Percentiles rank a stretch among this genome's conserved stretches.
Conservation (phyloP, 2,329 filamentous ascomycete genomes). For the Aspergillus chevalieri region DNA sequence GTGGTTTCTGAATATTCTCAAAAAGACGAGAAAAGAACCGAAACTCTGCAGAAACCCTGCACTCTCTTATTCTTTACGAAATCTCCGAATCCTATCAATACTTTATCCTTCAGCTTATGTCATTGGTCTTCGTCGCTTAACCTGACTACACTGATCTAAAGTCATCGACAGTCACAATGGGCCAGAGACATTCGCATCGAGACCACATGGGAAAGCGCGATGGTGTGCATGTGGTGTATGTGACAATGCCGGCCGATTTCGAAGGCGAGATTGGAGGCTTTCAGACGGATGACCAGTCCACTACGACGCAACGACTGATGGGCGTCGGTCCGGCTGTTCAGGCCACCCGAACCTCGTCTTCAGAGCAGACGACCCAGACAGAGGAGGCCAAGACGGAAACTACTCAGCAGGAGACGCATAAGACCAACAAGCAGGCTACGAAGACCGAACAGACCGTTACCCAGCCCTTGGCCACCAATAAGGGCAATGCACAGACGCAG, state of each 20-base stretch:
- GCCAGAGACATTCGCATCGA: background rate
- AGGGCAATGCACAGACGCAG: conserved; percentile 4
- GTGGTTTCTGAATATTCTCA: background rate
- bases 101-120: background rate
- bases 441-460: conserved; percentile 1
- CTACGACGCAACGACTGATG: conserved; percentile 9
- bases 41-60: background rate
- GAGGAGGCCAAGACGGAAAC: conserved; percentile 6
- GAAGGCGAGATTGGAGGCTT: conserved; percentile 46
- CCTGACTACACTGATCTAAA: background rate
- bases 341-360: conserved; percentile 4
- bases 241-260: conserved; percentile 50
- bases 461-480: conserved; percentile 3
- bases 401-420: conserved; percentile 9
- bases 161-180: background rate
- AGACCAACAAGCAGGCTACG: conserved; percentile 8
- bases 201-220: conserved; percentile 7
- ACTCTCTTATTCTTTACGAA: no score
- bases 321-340: conserved; percentile 27
- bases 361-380: conserved; percentile 3
- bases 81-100: background rate
- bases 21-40: background rate
- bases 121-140: background rate
- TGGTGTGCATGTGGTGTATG: conserved; percentile 40
- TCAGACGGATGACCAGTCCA: conserved; percentile 26